Evolutionary conservation across 352 stramenopile species (phyloP).

Genomic region (Thalassiosira exigua): DNA sequence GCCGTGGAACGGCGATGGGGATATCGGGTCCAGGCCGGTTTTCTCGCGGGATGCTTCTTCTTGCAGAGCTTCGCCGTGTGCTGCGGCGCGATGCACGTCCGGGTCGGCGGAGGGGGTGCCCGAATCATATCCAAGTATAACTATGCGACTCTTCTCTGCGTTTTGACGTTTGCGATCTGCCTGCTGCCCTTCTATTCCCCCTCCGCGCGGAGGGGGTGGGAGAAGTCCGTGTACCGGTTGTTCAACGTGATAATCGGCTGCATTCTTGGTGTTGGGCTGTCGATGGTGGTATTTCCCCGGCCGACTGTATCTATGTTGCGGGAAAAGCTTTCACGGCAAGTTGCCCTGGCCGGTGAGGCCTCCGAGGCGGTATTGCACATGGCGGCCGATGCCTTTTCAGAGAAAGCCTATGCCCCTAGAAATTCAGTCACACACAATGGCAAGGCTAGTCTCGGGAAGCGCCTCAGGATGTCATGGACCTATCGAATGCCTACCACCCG

Average conservation of each 20-base stretch:
- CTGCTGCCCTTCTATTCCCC: slow-evolving; percentile 46
- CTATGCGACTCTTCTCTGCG: slow-evolving; percentile 45
- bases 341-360: slow-evolving; percentile 46
- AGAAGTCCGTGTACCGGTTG: slow-evolving; percentile 31
- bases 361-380: slow-evolving; percentile 38
- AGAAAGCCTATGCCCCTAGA: slow-evolving; percentile 4
- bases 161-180: slow-evolving; percentile 57
- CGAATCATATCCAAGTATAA: slow-evolving; percentile 26
- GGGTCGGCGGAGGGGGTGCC: slow-evolving; percentile 18
- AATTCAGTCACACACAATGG: not conserved
- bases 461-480: too few relatives aligned
- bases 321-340: slow-evolving; percentile 36
- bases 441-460: not conserved
- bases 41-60: slow-evolving; percentile 38
- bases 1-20: not conserved
- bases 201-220: slow-evolving; percentile 27
- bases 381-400: slow-evolving; percentile 47
- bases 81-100: not conserved
- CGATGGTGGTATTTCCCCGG: slow-evolving; percentile 42
- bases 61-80: slow-evolving; percentile 27
- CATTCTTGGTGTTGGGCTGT: slow-evolving; percentile 30
- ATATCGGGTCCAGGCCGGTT: slow-evolving; percentile 25
- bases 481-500: not conserved
- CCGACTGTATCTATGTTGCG: slow-evolving; percentile 40
- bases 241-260: slow-evolving; percentile 57